Evolutionary conservation across 345 rosid species (phyloP), one percentile per base, ranked within the genome.

Genomic region (Alliaria petiolata): DNA sequence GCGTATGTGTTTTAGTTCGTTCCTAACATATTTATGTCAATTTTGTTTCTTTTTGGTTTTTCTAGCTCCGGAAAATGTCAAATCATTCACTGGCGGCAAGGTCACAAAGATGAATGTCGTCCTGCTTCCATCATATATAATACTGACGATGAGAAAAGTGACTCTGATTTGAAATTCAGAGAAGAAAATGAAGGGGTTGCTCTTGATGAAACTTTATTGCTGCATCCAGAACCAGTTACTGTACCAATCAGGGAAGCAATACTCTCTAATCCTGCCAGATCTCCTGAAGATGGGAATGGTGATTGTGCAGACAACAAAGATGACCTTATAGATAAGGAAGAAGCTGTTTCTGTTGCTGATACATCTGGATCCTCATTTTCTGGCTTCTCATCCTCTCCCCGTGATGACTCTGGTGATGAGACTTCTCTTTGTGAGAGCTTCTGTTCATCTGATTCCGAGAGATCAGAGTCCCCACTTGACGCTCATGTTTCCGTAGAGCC

Each of bases 31-130:
- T 39, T 22, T 22, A 10, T 72, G 9, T 62, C 47, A n/a, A n/a
- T n/a, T n/a, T n/a, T n/a, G n/a, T n/a, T n/a, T 35, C 1, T 62
- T 22, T 26, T 4, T 33, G 25, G n/a, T n/a, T 30, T 45, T 5
- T 30, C 6, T 81, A 95, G 99, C 77, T 91, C 99, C 46, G 85
- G 88, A 2, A 82, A 86, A 79, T 95, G 99, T 80, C 99, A 95
- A 82, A 82, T 91, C 72, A 76, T 85, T 45, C 98, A 91, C 70
- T 95, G 99, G 99, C 80, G 98, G 64, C 95, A 88, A 87, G 99
- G 98, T 72, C 99, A 93, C 77, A 91, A 83, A 82, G 87, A 89
- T 65, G 91, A 91, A 63, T 93, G 98, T 67, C 80, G 34, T 59
- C 89, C 87, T 70, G 83, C 87, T n/a, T 38, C 50, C 70, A 22